phyloP scores from a whole-genome alignment of 73 alveolate genomes.

The Blepharisma stoltei region DNA sequence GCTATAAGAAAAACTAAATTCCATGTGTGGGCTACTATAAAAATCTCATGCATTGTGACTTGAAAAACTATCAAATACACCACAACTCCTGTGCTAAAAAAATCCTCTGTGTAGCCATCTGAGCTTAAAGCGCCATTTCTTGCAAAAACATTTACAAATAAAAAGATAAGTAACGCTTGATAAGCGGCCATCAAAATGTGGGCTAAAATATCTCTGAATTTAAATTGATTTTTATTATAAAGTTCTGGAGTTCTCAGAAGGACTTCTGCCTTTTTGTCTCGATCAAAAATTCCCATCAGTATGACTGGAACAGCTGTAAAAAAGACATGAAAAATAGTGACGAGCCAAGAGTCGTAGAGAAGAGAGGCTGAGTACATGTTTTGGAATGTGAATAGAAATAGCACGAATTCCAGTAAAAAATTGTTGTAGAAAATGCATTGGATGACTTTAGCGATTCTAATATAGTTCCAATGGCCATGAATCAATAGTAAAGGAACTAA shows the following conservation, averaged over 20 bases:
- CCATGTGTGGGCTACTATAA: too few relatives aligned
- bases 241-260: background rate
- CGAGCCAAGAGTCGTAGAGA: conserved; percentile 84
- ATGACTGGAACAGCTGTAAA: conserved; percentile 86
- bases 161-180: conserved; percentile 12
- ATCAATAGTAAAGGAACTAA: conserved; percentile 77
- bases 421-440: conserved; percentile 81
- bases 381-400: conserved; percentile 69
- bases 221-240: background rate
- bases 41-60: too few relatives aligned
- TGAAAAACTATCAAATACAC: too few relatives aligned
- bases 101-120: conserved; percentile 24
- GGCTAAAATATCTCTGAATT: too few relatives aligned
- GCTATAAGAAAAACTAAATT: too few relatives aligned
- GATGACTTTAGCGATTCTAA: conserved; percentile 65
- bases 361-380: conserved; percentile 86
- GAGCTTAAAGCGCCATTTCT: background rate
- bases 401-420: conserved; percentile 63
- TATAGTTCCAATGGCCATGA: conserved; percentile 93
- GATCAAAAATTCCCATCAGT: conserved; percentile 77
- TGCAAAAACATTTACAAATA: background rate
- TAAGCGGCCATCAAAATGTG: background rate
- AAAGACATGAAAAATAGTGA: conserved; percentile 77
- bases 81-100: too few relatives aligned
- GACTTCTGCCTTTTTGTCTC: background rate